Base-by-base conservation (phyloP, 2,329 filamentous ascomycete species). In the Pseudocercospora ulei region DNA sequence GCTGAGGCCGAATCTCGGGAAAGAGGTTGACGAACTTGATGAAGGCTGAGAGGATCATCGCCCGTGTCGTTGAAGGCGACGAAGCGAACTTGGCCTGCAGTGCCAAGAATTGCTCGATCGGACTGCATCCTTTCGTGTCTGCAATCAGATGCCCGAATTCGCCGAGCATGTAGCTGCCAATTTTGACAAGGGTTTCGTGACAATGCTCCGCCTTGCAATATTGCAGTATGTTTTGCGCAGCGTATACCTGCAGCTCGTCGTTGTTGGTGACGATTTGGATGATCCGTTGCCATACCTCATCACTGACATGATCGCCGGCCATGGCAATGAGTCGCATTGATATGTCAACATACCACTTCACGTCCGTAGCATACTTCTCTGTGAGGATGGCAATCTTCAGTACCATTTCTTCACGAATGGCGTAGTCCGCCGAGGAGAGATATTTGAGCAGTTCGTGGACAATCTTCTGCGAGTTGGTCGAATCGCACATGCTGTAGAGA, bases 191-290 rank as follows among this genome's bases (percentile, higher is more conserved):
- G 1, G 88, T 98, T 65, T 98, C 90, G 56, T 98, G 90, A 61
- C 87, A 95, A 60, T 88, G 82, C 44, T 94, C 84, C 11, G 80
- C 78, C 62, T 94, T 94, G 61, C 95, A 72, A 57, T 96, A 94
- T 51, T 88, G 81, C 25, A 98, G 67, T 13, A 90, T 86, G 53
- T 92, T 92, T 58, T 93, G 84, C 3, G 90, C 86, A 1, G 90
- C 90, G 59, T 98, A 98, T 0, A 94, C 80, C 63, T 98, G 90
- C 7, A 98, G 72, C 61, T 96, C 88, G 62, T 98, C 90, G 62
- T 98, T 98, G 68, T 98, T 98, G 38, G 90, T 96, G 43, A 96
- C 87, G 53, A 98, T 96, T 61, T 98, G 90, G 47, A 94, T 95
- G 39, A 98, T 88, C 53, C 90, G 79, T 61, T 98, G 90, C 90